phyloP scores from a whole-genome alignment of 306 rosid genomes.

The Cicer arietinum region DNA sequence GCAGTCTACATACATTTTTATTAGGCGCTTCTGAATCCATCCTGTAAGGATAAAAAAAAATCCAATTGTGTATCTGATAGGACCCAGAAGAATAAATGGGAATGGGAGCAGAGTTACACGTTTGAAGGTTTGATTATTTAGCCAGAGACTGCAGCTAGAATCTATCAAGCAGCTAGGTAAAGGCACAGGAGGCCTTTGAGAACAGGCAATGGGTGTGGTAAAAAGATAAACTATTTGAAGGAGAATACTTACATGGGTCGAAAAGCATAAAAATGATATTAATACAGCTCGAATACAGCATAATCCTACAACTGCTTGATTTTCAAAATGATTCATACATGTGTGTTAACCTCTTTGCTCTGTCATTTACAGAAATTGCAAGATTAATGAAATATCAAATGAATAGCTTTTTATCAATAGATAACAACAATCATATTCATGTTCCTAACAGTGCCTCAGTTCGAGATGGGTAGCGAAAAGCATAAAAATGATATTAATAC shows the following conservation, averaged over 20 bases:
- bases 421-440: conserved; percentile 17
- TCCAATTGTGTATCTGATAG: conserved; percentile 12
- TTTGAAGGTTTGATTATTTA: not conserved
- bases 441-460: conserved; percentile 7
- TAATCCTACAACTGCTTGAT: conserved; percentile 24
- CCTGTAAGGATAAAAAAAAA: conserved; percentile 50
- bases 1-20: conserved; percentile 71
- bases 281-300: conserved; percentile 38
- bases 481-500: conserved; percentile 18
- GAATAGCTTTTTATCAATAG: conserved; percentile 13
- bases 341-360: conserved; percentile 6
- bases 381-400: conserved; percentile 31
- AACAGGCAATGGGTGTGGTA: conserved; percentile 8
- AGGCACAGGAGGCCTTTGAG: not conserved
- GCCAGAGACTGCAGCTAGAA: conserved; percentile 3
- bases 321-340: conserved; percentile 19
- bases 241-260: not conserved
- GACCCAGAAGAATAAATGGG: conserved; percentile 15
- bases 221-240: conserved; percentile 6
- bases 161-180: conserved; percentile 8
- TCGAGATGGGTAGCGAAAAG: conserved; percentile 28
- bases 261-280: conserved; percentile 28
- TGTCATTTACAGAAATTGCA: conserved; percentile 36
- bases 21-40: conserved; percentile 86
- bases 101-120: not conserved